Base-by-base conservation (phyloP, 2,329 filamentous ascomycete species). In the Diaporthe citrichinensis region DNA sequence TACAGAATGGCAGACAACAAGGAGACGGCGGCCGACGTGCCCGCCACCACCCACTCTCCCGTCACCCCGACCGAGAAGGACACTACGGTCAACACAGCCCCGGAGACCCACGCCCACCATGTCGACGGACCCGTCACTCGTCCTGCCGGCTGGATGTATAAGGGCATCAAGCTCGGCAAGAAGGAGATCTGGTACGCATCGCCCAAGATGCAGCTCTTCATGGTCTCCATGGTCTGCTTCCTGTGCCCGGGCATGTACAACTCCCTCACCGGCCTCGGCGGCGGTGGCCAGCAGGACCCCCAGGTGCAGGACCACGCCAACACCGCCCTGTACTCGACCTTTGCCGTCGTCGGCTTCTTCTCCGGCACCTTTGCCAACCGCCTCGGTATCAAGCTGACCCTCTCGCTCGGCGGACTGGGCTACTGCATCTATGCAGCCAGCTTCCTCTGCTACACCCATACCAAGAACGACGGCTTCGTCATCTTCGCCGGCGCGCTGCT, bases 311-410 rank as follows among this genome's bases (percentile, higher is more conserved):
- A 93, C 84, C 89, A 92, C 78, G 90, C 92, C 78, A 83, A 82
- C 73, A 86, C 84, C 15, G 88, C 87, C 8, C 84, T 89, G 14
- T 88, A 89, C 80, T 86, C 84, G 14, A 87, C 87, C 49, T 89
- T 89, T 74, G 86, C 91, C 58, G 86, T 91, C 73, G 88, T 92
- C 59, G 93, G 91, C 78, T 90, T 95, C 84, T 90, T 94, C 81
- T 93, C 94, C 78, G 93, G 93, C 74, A 96, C 93, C 71, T 90
- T 96, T 80, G 92, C 93, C 85, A 97, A 97, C 86, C 90, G 90
- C 78, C 87, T 95, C 72, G 94, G 94, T 74, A 90, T 95, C 77
- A 91, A 90, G 80, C 81, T 89, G 59, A 93, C 94, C 23, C 86
- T 96, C 69, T 88, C 91, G 7, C 88, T 96, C 78, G 94, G 94